A percentile compares a stretch with the other conserved stretches of the same genome.
phyloP scores from a whole-genome alignment of 116 monocot species.

The Iris pallida region DNA sequence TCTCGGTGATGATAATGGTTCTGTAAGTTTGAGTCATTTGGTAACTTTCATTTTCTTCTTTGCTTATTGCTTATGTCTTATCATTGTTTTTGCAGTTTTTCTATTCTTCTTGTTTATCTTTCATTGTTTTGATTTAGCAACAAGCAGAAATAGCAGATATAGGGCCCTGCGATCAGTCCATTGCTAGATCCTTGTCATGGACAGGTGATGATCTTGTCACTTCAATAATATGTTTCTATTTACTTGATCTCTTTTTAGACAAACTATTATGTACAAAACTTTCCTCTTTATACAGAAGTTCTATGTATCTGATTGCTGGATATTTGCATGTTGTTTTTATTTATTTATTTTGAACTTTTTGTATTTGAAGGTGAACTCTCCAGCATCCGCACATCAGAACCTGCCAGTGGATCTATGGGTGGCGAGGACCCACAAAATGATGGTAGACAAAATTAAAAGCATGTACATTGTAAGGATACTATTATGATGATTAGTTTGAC shows the following conservation, averaged over 20 bases:
- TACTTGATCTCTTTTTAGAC: not conserved
- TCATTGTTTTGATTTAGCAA: slow-evolving; percentile 16
- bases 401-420: slow-evolving; percentile 22
- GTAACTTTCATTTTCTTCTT: not conserved
- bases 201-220: slow-evolving; percentile 39
- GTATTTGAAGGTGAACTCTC: slow-evolving; percentile 32
- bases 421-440: slow-evolving; percentile 14
- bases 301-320: slow-evolving; percentile 1
- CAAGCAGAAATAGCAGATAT: slow-evolving; percentile 46
- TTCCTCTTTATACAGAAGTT: not conserved
- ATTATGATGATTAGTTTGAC: not conserved
- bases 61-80: not conserved
- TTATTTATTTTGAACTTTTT: not conserved
- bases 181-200: slow-evolving; percentile 27
- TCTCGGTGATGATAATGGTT: slow-evolving; percentile 59
- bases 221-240: not conserved
- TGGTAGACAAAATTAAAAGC: slow-evolving; percentile 27
- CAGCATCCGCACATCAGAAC: slow-evolving; percentile 16
- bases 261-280: not conserved
- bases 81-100: not conserved
- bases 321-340: not conserved
- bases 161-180: slow-evolving; percentile 27
- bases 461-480: not conserved
- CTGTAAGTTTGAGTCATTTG: slow-evolving; percentile 40
- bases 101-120: not conserved